Evolutionary conservation across 106 monocot genomes (phyloP), one percentile per base, ranked within the genome.

Genomic region (Acorus calamus): DNA sequence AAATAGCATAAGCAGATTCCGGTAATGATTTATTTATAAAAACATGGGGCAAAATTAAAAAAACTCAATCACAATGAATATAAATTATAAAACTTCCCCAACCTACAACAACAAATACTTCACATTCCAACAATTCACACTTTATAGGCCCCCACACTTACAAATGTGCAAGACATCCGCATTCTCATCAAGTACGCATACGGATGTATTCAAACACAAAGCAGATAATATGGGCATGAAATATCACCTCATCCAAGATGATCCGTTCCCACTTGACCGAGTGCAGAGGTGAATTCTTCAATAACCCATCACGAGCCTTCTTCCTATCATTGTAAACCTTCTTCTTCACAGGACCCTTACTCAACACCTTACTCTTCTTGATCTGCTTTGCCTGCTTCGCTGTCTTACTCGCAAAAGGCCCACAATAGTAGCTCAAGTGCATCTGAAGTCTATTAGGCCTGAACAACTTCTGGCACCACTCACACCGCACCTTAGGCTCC

Each of bases 241-340:
- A 52, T 6, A 65, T 76, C 71, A 88, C 92, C 82, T 92, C 92
- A 71, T 92, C 92, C 56, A 92, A 69, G 51, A 92, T 92, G 59
- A 92, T 85, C 44, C 92, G 68, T 52, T 88, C 77, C 92, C 92
- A 92, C 42, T 68, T 66, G 7, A 88, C 82, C 47, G 76, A 78
- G 69, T 88, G 84, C 54, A 92, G 63, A 65, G 65, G 47, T 6
- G 88, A 92, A 63, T 66, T 48, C 49, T 55, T 67, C 4, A 57
- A 49, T 2, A 56, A 57, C 28, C 28, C 28, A 28, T 28, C 28
- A 28, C 28, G 28, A 28, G 28, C 28, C 28, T 28, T 28, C 28
- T 28, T 28, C 28, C 28, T 28, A 28, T 28, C 28, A 28, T 28
- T 28, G 28, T 28, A 28, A 28, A 28, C 28, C 28, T 28, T 28